Conservation (phyloP, 2,329 filamentous ascomycete genomes). For the Aspergillaceae sp. region DNA sequence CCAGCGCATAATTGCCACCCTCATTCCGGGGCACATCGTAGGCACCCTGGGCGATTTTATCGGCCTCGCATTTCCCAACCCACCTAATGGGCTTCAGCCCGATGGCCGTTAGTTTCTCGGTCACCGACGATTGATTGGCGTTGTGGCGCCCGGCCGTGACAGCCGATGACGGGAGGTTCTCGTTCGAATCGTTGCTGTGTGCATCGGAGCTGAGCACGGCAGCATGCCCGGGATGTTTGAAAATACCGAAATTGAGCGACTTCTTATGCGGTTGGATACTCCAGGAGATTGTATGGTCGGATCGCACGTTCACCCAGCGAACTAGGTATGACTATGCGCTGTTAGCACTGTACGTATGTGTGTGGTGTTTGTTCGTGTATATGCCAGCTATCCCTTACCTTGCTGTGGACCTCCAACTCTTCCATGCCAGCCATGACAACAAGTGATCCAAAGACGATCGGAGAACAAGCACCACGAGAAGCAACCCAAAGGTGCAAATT, state of each 20-base stretch:
- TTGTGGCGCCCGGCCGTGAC: constrained; percentile 48
- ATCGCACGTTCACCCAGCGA: constrained; percentile 88
- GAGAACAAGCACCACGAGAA: too few relatives aligned
- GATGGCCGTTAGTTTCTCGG: constrained; percentile 55
- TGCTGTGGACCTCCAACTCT: constrained; percentile 94
- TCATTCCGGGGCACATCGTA: constrained; percentile 67
- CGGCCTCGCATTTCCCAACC: constrained; percentile 91
- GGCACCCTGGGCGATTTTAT: constrained; percentile 86
- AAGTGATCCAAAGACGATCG: constrained; percentile 1
- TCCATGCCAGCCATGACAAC: constrained; percentile 80
- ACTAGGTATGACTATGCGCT: constrained; percentile 80
- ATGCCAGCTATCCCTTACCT: constrained; percentile 50
- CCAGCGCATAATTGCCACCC: constrained; percentile 88
- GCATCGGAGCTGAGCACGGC: constrained; percentile 39
- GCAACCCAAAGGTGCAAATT: too few relatives aligned
- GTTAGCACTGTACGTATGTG: constrained; percentile 9
- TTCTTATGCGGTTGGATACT: constrained; percentile 97
- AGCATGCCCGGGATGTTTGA: constrained; percentile 80
- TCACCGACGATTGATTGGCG: constrained; percentile 58
- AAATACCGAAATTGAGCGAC: constrained; percentile 95
- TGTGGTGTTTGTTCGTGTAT: neutral
- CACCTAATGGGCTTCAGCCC: constrained; percentile 60
- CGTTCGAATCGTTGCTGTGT: constrained; percentile 29
- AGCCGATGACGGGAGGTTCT: constrained; percentile 24
- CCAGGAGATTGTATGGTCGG: constrained; percentile 91